These are phyloP conservation scores for Leccinum truebloodii DNA, from an alignment of 768 basidiomycete species.

Conservation along the genomic window DNA sequence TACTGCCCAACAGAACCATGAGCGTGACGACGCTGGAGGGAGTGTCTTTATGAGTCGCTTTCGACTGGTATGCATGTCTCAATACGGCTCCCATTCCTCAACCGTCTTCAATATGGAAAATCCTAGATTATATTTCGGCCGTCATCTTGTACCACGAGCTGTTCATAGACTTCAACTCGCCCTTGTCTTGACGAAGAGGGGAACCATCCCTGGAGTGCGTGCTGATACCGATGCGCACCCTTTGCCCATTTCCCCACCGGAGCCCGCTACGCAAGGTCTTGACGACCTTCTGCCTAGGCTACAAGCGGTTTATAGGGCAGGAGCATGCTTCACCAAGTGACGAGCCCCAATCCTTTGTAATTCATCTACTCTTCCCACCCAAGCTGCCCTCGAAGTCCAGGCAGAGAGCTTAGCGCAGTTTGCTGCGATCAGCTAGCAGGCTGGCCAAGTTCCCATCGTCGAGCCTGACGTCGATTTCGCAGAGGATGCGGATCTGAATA, in stretches of 20 bases:
- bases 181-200: slow-evolving; percentile 42
- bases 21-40: slow-evolving; percentile 46
- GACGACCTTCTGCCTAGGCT: slow-evolving; percentile 46
- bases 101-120: not conserved
- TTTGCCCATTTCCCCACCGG: slow-evolving; percentile 43
- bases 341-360: slow-evolving; percentile 50
- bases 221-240: slow-evolving; percentile 51
- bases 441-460: slow-evolving; percentile 52
- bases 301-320: slow-evolving; percentile 43
- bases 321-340: slow-evolving; percentile 53
- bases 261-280: slow-evolving; percentile 51
- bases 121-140: slow-evolving; percentile 48
- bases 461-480: slow-evolving; percentile 55
- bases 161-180: slow-evolving; percentile 49
- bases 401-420: slow-evolving; percentile 50
- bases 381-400: slow-evolving; percentile 44
- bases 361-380: slow-evolving; percentile 40
- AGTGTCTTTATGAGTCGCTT: slow-evolving; percentile 43
- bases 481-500: slow-evolving; percentile 45
- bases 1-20: slow-evolving; percentile 39
- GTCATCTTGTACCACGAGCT: slow-evolving; percentile 53
- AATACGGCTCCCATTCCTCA: not conserved
- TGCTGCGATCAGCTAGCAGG: slow-evolving; percentile 52
- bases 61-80: slow-evolving; percentile 36
- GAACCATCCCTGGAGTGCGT: slow-evolving; percentile 51